Evolutionary conservation across 1,139 yeast genomes (phyloP), one percentile per base, ranked within the genome.

Genomic region (Saccharomyces hybrid): DNA sequence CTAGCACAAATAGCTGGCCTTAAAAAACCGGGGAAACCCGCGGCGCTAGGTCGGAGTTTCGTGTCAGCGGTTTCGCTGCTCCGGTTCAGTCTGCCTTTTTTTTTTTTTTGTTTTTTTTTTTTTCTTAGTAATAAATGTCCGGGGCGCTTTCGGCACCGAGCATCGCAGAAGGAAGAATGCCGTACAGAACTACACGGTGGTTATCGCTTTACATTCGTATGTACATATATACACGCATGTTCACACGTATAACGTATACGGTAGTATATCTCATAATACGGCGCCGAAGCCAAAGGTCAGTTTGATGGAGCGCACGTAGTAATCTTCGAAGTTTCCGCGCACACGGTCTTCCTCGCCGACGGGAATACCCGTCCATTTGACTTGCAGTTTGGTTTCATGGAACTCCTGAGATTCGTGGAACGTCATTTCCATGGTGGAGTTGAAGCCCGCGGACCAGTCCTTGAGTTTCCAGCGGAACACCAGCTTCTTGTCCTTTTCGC

Each of bases 291-390:
- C 98, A 72, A 93, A 93, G 0, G 96, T 86, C 49, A 89, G 68
- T 75, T 90, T 93, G 67, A 93, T 90, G 8, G 96, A 81, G 71
- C 85, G 83, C 56, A 91, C 83, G 69, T 93, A 93, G 71, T 89
- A 88, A 60, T 88, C 90, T 63, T 89, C 90, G 67, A 95, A 93
- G 72, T 93, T 93, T 49, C 77, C 80, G 66, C 83, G 81, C 47
- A 88, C 96, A 56, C 86, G 78, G 56, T 93, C 99, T 71, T 93
- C 98, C 68, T 95, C 95, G n/a, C 98, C 99, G 49, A 93, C 78
- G 21, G 99, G 99, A 52, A 93, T 85, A n/a, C 97, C 97, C 24
- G 82, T 76, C 81, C 93, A 88, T 56, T 79, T 77, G 42, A 90
- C 93, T 57, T 84, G 81, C 75, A 91, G 76, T 55, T 79, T 82